phyloP scores from a whole-genome alignment of 805 yeast species.

The Kazachstania viticola region DNA sequence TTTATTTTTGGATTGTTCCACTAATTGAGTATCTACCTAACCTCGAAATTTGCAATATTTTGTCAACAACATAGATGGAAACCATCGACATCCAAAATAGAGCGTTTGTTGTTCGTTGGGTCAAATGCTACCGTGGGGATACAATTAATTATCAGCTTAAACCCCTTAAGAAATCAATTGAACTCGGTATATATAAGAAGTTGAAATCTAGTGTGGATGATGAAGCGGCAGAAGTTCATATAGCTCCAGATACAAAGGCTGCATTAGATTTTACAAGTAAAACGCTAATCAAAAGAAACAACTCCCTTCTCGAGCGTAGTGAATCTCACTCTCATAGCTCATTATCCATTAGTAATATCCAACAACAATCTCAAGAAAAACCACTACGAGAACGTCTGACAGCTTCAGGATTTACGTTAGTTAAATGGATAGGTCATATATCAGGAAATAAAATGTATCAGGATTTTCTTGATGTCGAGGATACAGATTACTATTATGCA shows the following conservation, averaged over 20 bases:
- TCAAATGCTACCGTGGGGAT: constrained; percentile 58
- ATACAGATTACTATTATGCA: constrained; percentile 62
- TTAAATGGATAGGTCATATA: constrained; percentile 46
- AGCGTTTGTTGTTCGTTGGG: constrained; percentile 87
- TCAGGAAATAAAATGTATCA: constrained; percentile 48
- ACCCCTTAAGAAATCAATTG: constrained; percentile 59
- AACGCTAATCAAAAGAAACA: constrained; percentile 11
- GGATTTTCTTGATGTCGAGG: constrained; percentile 46
- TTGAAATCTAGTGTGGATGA: constrained; percentile 14
- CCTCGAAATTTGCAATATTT: too few species aligned
- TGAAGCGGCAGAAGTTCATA: constrained; percentile 16
- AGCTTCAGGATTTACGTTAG: constrained; percentile 38
- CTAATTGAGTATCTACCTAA: too few species aligned
- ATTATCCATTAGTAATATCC: constrained; percentile 9
- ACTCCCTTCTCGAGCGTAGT: constrained; percentile 5
- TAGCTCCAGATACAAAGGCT: constrained; percentile 23
- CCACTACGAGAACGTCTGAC: constrained; percentile 48
- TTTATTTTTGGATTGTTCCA: too few species aligned
- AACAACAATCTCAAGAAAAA: constrained; percentile 31
- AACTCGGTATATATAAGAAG: constrained; percentile 27
- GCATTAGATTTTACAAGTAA: constrained; percentile 18
- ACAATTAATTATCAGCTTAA: constrained; percentile 68
- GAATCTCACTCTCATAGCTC: constrained; percentile 1
- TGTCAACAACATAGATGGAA: constrained; percentile 64
- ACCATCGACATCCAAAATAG: constrained; percentile 82